Conservation (phyloP, 176 grass and related monocot genomes). For the Bothriochloa decipiens region DNA sequence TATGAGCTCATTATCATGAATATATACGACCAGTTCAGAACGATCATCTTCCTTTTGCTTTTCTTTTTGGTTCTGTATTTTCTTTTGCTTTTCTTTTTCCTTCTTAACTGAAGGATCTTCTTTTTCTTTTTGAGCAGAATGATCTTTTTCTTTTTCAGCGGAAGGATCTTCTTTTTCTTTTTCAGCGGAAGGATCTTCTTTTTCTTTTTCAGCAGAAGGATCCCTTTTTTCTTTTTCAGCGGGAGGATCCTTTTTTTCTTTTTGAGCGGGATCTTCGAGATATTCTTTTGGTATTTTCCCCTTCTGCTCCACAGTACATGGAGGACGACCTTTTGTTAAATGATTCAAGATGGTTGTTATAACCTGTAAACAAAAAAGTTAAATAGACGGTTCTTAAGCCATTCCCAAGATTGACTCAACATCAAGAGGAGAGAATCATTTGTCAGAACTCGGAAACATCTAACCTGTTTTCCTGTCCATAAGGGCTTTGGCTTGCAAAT, state of each 20-base stretch:
- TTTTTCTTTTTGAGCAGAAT: background rate
- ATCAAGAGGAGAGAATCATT: background rate
- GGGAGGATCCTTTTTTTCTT: background rate
- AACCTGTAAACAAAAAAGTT: constrained; percentile 56
- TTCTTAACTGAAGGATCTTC: background rate
- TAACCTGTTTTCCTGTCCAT: constrained; percentile 96
- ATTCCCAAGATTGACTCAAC: constrained; percentile 7
- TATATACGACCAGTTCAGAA: constrained; percentile 49
- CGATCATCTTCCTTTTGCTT: background rate
- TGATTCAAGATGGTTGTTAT: constrained; percentile 90
- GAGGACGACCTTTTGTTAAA: constrained; percentile 74
- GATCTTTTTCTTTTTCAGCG: background rate
- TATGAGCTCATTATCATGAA: constrained; percentile 77
- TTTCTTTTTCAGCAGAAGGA: background rate
- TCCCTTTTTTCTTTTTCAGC: background rate
- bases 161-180: background rate
- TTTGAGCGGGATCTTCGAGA: background rate
- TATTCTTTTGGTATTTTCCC: constrained; percentile 73
- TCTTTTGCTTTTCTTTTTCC: constrained; percentile 1
- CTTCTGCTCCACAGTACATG: constrained; percentile 72
- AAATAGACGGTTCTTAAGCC: background rate
- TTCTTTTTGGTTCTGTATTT: background rate
- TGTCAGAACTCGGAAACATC: constrained; percentile 31
- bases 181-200: background rate
- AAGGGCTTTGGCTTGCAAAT: constrained; percentile 66